Percentiles rank a stretch among this genome's conserved stretches.
Evolutionary conservation across 106 monocot species (phyloP).

Genomic region (Narthecium ossifragum): DNA sequence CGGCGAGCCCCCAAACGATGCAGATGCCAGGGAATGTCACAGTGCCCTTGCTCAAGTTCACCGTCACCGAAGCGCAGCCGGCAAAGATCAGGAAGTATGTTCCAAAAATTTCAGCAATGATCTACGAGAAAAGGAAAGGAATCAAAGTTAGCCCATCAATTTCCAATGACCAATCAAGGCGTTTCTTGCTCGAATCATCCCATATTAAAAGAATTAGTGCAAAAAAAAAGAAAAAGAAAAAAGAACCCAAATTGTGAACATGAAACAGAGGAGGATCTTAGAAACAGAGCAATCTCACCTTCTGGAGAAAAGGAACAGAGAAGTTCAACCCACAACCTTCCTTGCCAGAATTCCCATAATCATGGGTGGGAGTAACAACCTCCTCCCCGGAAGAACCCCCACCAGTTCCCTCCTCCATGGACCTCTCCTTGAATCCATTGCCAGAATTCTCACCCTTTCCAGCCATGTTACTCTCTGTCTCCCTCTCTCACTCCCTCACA

Average conservation of each 20-base stretch:
- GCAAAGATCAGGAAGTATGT: slow-evolving; percentile 83
- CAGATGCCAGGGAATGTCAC: slow-evolving; percentile 69
- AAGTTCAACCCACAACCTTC: not conserved
- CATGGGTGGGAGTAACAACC: not conserved
- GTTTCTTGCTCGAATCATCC: not conserved
- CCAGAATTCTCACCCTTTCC: slow-evolving; percentile 10
- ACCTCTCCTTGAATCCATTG: slow-evolving; percentile 18
- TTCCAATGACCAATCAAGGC: not conserved
- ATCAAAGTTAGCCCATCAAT: not conserved
- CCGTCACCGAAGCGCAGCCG: slow-evolving; percentile 61
- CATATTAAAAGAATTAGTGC: not conserved
- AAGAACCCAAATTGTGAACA: not conserved
- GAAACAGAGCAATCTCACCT: slow-evolving; percentile 16
- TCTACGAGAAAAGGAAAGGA: slow-evolving; percentile 15
- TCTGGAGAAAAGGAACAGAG: slow-evolving; percentile 40
- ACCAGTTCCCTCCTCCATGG: slow-evolving; percentile 31
- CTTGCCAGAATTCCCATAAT: not conserved
- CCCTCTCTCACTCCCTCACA: not conserved
- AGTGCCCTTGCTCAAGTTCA: slow-evolving; percentile 50
- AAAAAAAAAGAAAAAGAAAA: not conserved
- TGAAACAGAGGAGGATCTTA: not conserved
- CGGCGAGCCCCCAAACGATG: slow-evolving; percentile 69
- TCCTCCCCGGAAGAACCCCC: not conserved
- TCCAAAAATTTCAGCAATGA: slow-evolving; percentile 65
- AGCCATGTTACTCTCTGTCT: slow-evolving; percentile 18